Evolutionary conservation across 495 filamentous ascomycete species (phyloP).

Genomic region (Hypoxylon cercidicola): DNA sequence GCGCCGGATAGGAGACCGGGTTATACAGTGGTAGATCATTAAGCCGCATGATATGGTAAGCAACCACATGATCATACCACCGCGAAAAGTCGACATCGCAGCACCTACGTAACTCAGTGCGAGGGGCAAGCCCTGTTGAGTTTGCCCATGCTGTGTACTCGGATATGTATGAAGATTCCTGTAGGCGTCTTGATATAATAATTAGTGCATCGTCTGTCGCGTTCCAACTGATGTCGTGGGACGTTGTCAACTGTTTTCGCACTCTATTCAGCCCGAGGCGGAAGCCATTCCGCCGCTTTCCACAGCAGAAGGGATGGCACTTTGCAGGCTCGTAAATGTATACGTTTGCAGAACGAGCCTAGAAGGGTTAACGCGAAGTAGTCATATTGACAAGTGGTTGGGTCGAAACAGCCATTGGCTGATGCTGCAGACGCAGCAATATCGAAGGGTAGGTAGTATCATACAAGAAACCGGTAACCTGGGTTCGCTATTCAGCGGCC

Average conservation of each 20-base stretch:
- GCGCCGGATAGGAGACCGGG: not conserved
- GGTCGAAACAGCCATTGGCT: slow-evolving; percentile 1
- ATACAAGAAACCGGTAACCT: slow-evolving; percentile 34
- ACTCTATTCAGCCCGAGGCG: slow-evolving; percentile 6
- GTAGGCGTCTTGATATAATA: not conserved
- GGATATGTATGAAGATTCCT: not conserved
- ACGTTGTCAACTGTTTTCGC: slow-evolving; percentile 1
- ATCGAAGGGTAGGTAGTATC: slow-evolving; percentile 22
- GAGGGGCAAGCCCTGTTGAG: not conserved
- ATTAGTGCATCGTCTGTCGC: slow-evolving; percentile 8
- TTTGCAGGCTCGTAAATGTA: not conserved
- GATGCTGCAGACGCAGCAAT: slow-evolving; percentile 6
- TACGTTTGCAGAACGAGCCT: not conserved
- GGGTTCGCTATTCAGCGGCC: slow-evolving; percentile 17
- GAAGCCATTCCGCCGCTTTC: not conserved
- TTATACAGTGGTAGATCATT: slow-evolving; percentile 2
- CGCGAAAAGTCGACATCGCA: not conserved
- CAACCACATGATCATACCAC: slow-evolving; percentile 11
- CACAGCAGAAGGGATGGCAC: not conserved
- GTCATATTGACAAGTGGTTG: not conserved
- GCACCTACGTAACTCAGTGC: not conserved
- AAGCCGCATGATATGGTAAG: slow-evolving; percentile 20
- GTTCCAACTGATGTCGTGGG: slow-evolving; percentile 5
- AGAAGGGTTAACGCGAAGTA: not conserved
- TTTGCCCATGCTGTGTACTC: slow-evolving; percentile 17